Conservation (phyloP, 106 monocot genomes). For the Vanilla planifolia region DNA sequence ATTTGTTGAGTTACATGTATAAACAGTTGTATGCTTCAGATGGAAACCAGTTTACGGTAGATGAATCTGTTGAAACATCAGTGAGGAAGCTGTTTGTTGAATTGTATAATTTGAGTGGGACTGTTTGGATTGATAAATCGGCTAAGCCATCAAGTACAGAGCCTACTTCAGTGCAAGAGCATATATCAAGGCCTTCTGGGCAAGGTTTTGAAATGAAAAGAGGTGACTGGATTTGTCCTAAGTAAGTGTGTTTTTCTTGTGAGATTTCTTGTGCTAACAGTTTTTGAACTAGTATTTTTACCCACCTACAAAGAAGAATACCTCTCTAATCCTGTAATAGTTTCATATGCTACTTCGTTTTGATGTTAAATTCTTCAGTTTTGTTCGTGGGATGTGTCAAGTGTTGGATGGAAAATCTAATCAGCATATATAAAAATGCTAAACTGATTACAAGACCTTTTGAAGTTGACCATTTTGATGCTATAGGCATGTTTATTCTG, state of each 20-base stretch:
- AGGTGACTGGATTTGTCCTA: conserved; percentile 91
- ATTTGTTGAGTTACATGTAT: conserved; percentile 68
- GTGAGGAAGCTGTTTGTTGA: conserved; percentile 45
- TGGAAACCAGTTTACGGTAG: conserved; percentile 10
- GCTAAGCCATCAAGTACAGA: conserved; percentile 20
- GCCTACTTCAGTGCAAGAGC: conserved; percentile 15
- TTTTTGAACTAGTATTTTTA: no score
- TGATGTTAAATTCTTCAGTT: no score
- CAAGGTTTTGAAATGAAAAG: conserved; percentile 78
- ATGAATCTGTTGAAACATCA: conserved; percentile 50
- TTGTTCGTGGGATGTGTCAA: no score
- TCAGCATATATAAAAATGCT: no score
- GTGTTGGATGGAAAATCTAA: no score
- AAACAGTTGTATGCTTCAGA: conserved; percentile 8
- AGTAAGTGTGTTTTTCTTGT: conserved; percentile 45
- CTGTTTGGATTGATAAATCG: conserved; percentile 14
- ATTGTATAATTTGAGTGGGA: conserved; percentile 39
- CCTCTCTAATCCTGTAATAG: no score
- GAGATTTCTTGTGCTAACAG: background rate
- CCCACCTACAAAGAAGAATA: no score
- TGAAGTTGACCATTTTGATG: no score
- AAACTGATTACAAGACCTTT: no score
- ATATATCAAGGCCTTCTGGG: conserved; percentile 30
- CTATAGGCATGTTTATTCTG: no score
- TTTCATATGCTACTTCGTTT: no score